Conservation (phyloP, 73 alveolate species). For the Tetrahymena thermophila region DNA sequence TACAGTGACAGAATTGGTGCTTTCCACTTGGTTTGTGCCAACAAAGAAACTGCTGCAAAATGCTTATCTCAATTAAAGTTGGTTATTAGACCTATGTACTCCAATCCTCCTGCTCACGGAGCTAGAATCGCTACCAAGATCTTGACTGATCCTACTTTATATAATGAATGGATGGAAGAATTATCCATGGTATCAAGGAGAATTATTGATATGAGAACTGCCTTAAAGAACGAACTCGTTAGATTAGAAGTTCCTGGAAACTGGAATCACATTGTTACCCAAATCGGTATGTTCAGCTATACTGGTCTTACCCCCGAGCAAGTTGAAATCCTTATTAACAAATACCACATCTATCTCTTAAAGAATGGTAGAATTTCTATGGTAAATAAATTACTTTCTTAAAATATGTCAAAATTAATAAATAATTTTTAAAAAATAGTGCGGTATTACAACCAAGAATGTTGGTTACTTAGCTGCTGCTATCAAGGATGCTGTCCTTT, state of each 20-base stretch:
- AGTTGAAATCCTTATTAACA: conserved; percentile 66
- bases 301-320: conserved; percentile 93
- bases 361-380: conserved; percentile 89
- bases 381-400: conserved; percentile 23
- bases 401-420: conserved; percentile 7
- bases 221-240: conserved; percentile 62
- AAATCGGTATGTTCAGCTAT: conserved; percentile 95
- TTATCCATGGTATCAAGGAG: conserved; percentile 76
- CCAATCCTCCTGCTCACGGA: conserved; percentile 96
- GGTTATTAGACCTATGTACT: conserved; percentile 82
- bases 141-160: conserved; percentile 62
- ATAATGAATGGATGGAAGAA: conserved; percentile 79
- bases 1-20: conserved; percentile 95
- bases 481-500: conserved; percentile 73
- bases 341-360: conserved; percentile 80
- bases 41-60: conserved; percentile 72
- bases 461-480: conserved; percentile 89
- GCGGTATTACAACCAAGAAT: conserved; percentile 83
- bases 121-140: conserved; percentile 79
- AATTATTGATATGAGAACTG: conserved; percentile 79
- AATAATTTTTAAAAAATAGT: conserved; percentile 54
- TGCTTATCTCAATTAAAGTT: conserved; percentile 66
- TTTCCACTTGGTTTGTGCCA: conserved; percentile 74
- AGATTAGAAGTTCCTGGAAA: conserved; percentile 68
- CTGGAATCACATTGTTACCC: conserved; percentile 84